A percentile compares a stretch with the other conserved stretches of the same genome.
These are phyloP conservation scores for Bifiguratus adelaidae DNA, from an alignment of 192 early-diverging fungal species.

Conservation along the genomic window DNA sequence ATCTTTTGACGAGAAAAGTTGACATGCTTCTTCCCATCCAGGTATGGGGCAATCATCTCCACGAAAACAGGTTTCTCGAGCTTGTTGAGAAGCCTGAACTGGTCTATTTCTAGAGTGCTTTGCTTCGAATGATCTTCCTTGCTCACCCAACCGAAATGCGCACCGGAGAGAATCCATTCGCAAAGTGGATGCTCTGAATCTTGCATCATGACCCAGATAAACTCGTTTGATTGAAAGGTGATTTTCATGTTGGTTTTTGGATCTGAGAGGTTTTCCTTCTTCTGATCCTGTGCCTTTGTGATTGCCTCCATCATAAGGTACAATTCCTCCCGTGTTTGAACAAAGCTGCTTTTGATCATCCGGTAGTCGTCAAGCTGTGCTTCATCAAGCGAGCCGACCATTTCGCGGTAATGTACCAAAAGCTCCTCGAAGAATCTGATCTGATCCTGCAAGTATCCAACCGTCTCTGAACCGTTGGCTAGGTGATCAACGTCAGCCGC, in stretches of 20 bases:
- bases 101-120: slow-evolving; percentile 67
- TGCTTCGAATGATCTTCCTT: slow-evolving; percentile 74
- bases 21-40: slow-evolving; percentile 36
- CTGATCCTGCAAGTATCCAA: slow-evolving; percentile 46
- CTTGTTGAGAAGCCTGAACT: slow-evolving; percentile 56
- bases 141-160: slow-evolving; percentile 59
- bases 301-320: slow-evolving; percentile 61
- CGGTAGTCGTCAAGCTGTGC: slow-evolving; percentile 14
- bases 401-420: slow-evolving; percentile 16
- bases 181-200: slow-evolving; percentile 56
- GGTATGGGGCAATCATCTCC: slow-evolving; percentile 47
- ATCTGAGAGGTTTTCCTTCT: slow-evolving; percentile 45
- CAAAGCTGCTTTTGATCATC: slow-evolving; percentile 6
- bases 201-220: slow-evolving; percentile 67
- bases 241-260: slow-evolving; percentile 46
- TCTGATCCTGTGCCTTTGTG: slow-evolving; percentile 40
- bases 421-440: slow-evolving; percentile 32
- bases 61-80: slow-evolving; percentile 41
- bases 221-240: slow-evolving; percentile 36
- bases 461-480: slow-evolving; percentile 35
- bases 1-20: slow-evolving; percentile 82
- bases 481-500: slow-evolving; percentile 72
- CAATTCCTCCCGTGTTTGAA: slow-evolving; percentile 45
- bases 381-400: slow-evolving; percentile 6
- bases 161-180: slow-evolving; percentile 52